Evolutionary conservation across 306 rosid genomes (phyloP).

Genomic region (Hippophae gyantsensis): DNA sequence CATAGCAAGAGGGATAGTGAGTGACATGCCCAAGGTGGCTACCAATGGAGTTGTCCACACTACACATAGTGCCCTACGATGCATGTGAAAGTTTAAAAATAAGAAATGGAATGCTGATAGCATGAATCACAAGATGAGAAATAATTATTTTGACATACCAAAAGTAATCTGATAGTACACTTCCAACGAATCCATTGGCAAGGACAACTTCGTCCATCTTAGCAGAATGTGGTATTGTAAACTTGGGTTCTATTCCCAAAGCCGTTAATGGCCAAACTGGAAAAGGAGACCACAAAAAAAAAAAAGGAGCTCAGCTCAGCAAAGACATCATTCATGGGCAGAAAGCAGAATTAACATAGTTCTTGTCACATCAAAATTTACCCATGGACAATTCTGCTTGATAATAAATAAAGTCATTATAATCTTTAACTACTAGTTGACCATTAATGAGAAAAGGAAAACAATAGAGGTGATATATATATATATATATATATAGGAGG

Average conservation of each 20-base stretch:
- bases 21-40: constrained; percentile 98
- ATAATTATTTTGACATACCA: constrained; percentile 42
- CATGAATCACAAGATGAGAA: constrained; percentile 7
- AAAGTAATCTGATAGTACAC: constrained; percentile 90
- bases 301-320: constrained; percentile 1
- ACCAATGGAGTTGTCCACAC: constrained; percentile 99
- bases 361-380: not conserved
- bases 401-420: not conserved
- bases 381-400: not conserved
- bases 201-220: constrained; percentile 78
- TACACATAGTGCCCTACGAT: constrained; percentile 78
- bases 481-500: too few species aligned
- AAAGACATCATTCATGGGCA: not conserved
- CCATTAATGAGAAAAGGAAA: not conserved
- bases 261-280: constrained; percentile 93
- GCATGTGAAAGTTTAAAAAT: constrained; percentile 18
- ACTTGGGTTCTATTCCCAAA: constrained; percentile 89
- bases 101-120: constrained; percentile 6
- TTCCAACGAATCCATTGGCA: constrained; percentile 90
- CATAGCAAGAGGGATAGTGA: constrained; percentile 98
- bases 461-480: not conserved
- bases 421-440: not conserved
- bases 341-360: too few species aligned
- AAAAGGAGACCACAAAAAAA: constrained; percentile 10
- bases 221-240: constrained; percentile 70